Base-by-base conservation (phyloP, 2,329 filamentous ascomycete genomes). In the Fusarium siculi region DNA sequence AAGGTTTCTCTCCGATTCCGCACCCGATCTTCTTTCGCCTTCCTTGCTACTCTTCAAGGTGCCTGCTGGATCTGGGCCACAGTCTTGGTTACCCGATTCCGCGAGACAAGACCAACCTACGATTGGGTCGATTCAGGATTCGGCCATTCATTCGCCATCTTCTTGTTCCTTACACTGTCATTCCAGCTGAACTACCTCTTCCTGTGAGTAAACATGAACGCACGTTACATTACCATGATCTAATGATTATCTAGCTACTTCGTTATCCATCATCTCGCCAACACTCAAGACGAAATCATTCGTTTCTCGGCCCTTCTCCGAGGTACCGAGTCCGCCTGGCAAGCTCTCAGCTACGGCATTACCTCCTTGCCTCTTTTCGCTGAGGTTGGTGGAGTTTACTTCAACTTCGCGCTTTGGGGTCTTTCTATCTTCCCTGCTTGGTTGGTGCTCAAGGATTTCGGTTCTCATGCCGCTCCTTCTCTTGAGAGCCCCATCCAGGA, bases 181-280 rank as follows among this genome's bases (percentile, higher is more conserved):
- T 94, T 94, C 74, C 92, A 94, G 80, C 73, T 93, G 12, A 94
- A 94, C 79, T 94, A 94, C 78, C 85, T 93, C 72, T 93, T 90
- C 78, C 80, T 93, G 85, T 91, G 76, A 80, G 87, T 81, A 16
- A 5, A 19, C 30, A 18, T 32, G 5, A 36, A 19, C 7, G 11
- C 44, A 25, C 2, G 1, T 12, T 25, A 11, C 16, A 9, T 2
- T 0, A 6, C 14, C 7, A 5, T 18, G 1, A 2, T 34, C 59
- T 71, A 32, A 74, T 16, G 11, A 4, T 1, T 7, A 7, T 5
- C 7, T 49, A 90, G 88, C 16, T 93, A 93, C 82, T 94, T 94
- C 76, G 84, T 94, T 66, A 88, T 94, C 15, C 87, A 89, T 8
- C 91, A 93, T 73, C 79, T 94, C 6, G 90, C 92, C 3, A 80